Evolutionary conservation across 805 yeast genomes (phyloP), one percentile per base, ranked within the genome.

Genomic region (Candida sanyiensis): DNA sequence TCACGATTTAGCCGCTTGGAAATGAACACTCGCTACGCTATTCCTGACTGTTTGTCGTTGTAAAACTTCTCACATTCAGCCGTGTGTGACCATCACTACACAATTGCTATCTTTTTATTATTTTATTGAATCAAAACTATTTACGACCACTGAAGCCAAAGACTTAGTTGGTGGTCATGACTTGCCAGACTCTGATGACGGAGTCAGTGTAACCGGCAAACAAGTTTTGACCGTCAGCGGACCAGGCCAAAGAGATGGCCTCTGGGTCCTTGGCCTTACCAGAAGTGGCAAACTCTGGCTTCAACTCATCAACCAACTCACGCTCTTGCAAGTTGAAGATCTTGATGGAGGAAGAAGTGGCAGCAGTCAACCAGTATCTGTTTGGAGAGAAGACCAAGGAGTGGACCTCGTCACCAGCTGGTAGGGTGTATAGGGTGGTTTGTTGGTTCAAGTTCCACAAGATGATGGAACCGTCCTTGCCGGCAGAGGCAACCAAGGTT

Each of bases 321-420:
- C 94, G 83, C 74, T 84, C 89, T 76, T 88, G 93, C 70, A 93
- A 82, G 83, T 89, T 86, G 86, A 80, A 93, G 80, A 93, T 82
- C 85, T 89, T 90, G 79, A 93, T 87, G 65, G 96, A 93, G 57
- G 96, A 74, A 55, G 96, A 75, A 61, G 99, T 93, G 66, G 98
- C 97, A 74, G 97, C 98, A 69, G 95, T 90, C 71, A 93, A 84
- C 98, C 98, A 93, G 94, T 86, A 93, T 83, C 98, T 89, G 95
- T 86, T 86, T 75, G 99, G 98, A 70, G 97, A 90, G 95, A 93
- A 93, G 61, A 97, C 95, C 67, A 93, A 80, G 68, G 97, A 94
- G 72, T 86, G 86, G 60, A 93, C 88, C 79, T 90, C 97, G 66
- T 90, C 93, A 70, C 93, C 87, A 61, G 96, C 90, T 62, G 77